A percentile compares a stretch with the other conserved stretches of the same genome.
These are phyloP conservation scores for Yueomyces sp. DNA, from an alignment of 805 yeast species.

Conservation along the genomic window DNA sequence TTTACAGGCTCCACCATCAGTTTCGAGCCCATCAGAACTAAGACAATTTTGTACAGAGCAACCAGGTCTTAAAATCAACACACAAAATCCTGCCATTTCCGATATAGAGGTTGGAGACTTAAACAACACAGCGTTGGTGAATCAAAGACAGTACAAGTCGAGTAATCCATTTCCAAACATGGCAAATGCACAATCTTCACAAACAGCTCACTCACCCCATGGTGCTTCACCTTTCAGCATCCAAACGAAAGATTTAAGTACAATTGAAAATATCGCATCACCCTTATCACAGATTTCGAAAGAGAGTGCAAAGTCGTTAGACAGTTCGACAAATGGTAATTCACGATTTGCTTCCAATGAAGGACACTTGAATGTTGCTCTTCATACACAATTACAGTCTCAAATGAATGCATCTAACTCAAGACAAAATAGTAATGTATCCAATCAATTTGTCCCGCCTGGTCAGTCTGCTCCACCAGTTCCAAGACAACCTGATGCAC, in stretches of 20 bases:
- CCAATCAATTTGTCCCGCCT: neutral
- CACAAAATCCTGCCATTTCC: neutral
- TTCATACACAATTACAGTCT: neutral
- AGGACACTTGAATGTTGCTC: too few relatives aligned
- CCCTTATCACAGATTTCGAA: neutral
- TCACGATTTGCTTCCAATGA: too few relatives aligned
- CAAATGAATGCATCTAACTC: neutral
- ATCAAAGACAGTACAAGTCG: slow-evolving; percentile 17
- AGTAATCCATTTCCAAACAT: slow-evolving; percentile 24
- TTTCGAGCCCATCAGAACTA: too few relatives aligned
- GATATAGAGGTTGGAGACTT: neutral
- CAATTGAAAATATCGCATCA: neutral
- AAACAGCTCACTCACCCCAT: neutral
- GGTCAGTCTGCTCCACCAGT: neutral
- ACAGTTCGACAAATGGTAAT: too few relatives aligned
- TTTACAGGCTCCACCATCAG: too few relatives aligned
- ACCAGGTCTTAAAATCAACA: neutral
- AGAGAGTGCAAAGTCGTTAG: too few relatives aligned
- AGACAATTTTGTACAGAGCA: neutral
- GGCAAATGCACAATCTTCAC: neutral
- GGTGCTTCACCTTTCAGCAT: neutral
- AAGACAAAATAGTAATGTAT: neutral
- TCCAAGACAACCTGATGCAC: too few relatives aligned
- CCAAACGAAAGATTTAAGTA: neutral
- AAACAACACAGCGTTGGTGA: neutral